These are phyloP conservation scores for Polyplosphaeria fusca DNA, from an alignment of 495 filamentous ascomycete species.

Conservation along the genomic window DNA sequence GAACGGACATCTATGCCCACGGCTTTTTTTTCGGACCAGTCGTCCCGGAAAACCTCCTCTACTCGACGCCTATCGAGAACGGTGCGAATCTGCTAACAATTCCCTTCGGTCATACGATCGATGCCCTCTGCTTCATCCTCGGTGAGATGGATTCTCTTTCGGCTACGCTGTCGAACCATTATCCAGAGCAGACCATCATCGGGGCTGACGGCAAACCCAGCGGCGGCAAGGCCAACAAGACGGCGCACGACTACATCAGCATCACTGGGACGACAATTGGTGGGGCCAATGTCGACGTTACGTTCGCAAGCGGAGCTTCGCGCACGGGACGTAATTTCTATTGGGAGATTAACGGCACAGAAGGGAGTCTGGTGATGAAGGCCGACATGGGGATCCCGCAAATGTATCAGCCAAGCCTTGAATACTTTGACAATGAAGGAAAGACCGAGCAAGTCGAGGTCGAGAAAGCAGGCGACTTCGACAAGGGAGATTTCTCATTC, in stretches of 20 bases:
- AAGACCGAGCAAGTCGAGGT: slow-evolving; percentile 45
- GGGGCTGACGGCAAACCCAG: slow-evolving; percentile 29
- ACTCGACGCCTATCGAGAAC: slow-evolving; percentile 27
- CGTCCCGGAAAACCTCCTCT: slow-evolving; percentile 31
- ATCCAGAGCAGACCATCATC: slow-evolving; percentile 42
- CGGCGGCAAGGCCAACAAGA: slow-evolving; percentile 6
- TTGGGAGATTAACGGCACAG: slow-evolving; percentile 29
- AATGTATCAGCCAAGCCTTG: slow-evolving; percentile 38
- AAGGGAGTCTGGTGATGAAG: slow-evolving; percentile 22
- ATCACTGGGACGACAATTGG: slow-evolving; percentile 16
- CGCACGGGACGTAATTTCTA: slow-evolving; percentile 19
- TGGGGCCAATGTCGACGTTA: slow-evolving; percentile 20
- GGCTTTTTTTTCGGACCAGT: slow-evolving; percentile 35
- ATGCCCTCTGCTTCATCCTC: slow-evolving; percentile 43
- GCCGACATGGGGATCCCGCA: slow-evolving; percentile 27
- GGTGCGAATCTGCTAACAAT: slow-evolving; percentile 56
- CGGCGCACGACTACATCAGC: slow-evolving; percentile 19
- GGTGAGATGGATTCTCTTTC: slow-evolving; percentile 46
- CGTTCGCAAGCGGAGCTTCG: background rate
- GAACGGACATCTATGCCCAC: slow-evolving; percentile 45
- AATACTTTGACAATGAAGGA: slow-evolving; percentile 37
- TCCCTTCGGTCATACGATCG: slow-evolving; percentile 46
- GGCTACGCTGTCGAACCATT: slow-evolving; percentile 42
- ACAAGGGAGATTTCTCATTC: slow-evolving; percentile 34
- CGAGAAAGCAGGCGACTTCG: slow-evolving; percentile 32